These are phyloP conservation scores for Cyclanthera cordifolia DNA, from an alignment of 306 rosid genomes.

Conservation along the genomic window DNA sequence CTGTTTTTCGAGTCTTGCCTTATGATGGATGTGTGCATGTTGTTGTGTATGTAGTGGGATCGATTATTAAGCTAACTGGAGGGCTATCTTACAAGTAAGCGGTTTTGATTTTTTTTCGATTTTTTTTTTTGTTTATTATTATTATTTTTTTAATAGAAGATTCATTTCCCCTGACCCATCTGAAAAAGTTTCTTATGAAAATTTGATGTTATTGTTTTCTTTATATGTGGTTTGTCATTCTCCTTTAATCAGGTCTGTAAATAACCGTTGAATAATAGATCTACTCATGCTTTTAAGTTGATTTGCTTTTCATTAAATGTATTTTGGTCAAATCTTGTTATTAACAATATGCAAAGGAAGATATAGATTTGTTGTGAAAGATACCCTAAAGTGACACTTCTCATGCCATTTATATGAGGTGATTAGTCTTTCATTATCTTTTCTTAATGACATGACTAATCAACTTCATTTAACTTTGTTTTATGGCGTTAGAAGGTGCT, in stretches of 20 bases:
- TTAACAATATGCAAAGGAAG: background rate
- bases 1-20: no score
- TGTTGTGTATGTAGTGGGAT: no score
- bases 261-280: background rate
- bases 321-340: background rate
- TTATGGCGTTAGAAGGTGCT: background rate
- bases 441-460: slow-evolving; percentile 10
- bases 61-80: no score
- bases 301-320: slow-evolving; percentile 3
- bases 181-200: background rate
- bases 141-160: no score
- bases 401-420: background rate
- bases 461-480: background rate
- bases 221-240: background rate
- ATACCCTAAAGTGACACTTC: slow-evolving; percentile 1
- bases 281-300: slow-evolving; percentile 2
- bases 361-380: slow-evolving; percentile 3
- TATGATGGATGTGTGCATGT: no score
- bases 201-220: background rate
- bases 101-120: no score
- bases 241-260: no score
- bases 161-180: background rate
- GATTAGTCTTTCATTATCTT: slow-evolving; percentile 6
- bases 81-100: no score
- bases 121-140: no score